These are phyloP conservation scores for Meredithiella fracta DNA, from an alignment of 2,329 filamentous ascomycete species.

Conservation along the genomic window DNA sequence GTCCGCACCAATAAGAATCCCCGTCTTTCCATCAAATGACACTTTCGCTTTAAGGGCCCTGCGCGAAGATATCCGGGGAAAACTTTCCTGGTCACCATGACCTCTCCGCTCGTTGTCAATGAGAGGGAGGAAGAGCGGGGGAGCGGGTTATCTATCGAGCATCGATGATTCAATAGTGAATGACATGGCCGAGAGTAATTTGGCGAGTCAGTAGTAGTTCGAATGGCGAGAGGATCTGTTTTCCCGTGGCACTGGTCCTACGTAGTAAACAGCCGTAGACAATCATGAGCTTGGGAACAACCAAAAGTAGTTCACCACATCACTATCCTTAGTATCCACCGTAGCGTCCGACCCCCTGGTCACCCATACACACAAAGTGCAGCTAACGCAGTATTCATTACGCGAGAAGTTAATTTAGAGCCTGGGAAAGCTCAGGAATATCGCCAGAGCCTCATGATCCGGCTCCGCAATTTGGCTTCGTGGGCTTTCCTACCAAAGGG, in stretches of 20 bases:
- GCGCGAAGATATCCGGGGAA: not conserved
- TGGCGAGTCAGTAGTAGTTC: no score
- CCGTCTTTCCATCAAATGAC: not conserved
- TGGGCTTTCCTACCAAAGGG: not conserved
- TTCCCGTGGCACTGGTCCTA: no score
- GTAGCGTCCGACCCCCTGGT: not conserved
- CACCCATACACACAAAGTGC: not conserved
- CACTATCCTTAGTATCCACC: not conserved
- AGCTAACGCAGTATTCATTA: slow-evolving; percentile 4
- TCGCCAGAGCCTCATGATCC: slow-evolving; percentile 2
- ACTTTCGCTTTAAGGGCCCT: not conserved
- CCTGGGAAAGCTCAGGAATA: not conserved
- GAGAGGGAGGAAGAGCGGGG: no score
- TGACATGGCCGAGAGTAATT: no score
- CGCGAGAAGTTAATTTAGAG: not conserved
- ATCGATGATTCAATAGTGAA: no score
- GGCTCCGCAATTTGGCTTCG: not conserved
- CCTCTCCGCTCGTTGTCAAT: no score
- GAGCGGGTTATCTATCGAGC: no score
- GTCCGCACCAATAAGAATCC: not conserved
- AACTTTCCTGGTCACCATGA: not conserved
- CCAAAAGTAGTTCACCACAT: not conserved
- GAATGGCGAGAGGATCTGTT: no score
- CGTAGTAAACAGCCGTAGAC: no score
- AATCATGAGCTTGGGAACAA: no score